phyloP scores from a whole-genome alignment of 2,329 filamentous ascomycete species.

The Lithohypha guttulata region DNA sequence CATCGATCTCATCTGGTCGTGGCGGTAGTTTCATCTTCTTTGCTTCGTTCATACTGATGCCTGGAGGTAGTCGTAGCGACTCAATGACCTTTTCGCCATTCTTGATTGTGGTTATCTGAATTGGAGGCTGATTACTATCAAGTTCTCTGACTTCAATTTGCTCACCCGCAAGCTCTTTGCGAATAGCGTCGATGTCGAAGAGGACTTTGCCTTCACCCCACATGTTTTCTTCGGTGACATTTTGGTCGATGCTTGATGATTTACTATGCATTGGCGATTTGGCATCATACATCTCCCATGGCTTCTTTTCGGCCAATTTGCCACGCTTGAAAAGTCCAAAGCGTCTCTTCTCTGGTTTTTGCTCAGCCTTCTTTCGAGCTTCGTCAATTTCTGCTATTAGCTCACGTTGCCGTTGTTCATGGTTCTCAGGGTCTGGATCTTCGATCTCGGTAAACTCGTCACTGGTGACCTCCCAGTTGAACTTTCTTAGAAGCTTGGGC shows the following conservation, averaged over 20 bases:
- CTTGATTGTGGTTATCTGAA: slow-evolving; percentile 51
- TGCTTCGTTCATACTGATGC: slow-evolving; percentile 16
- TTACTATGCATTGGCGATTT: slow-evolving; percentile 11
- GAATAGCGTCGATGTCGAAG: slow-evolving; percentile 92
- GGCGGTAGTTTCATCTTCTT: slow-evolving; percentile 20
- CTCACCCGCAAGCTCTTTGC: slow-evolving; percentile 69
- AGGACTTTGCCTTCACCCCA: slow-evolving; percentile 48
- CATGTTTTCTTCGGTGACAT: slow-evolving; percentile 30
- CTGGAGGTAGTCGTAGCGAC: slow-evolving; percentile 18
- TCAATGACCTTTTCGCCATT: slow-evolving; percentile 20
- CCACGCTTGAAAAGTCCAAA: slow-evolving; percentile 75
- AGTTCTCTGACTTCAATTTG: slow-evolving; percentile 65
- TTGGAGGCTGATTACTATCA: slow-evolving; percentile 77
- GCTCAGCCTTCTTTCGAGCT: slow-evolving; percentile 75
- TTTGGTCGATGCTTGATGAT: background rate
- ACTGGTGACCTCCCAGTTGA: slow-evolving; percentile 82
- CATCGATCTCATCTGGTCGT: slow-evolving; percentile 21
- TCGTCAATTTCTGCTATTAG: slow-evolving; percentile 95
- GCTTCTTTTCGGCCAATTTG: slow-evolving; percentile 60
- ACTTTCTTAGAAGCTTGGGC: slow-evolving; percentile 73
- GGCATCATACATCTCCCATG: slow-evolving; percentile 92
- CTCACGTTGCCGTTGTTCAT: slow-evolving; percentile 75
- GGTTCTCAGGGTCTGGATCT: slow-evolving; percentile 91
- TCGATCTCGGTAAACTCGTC: slow-evolving; percentile 96
- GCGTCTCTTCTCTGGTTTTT: slow-evolving; percentile 59